phyloP scores from a whole-genome alignment of 116 monocot species.

The Cymodocea nodosa region DNA sequence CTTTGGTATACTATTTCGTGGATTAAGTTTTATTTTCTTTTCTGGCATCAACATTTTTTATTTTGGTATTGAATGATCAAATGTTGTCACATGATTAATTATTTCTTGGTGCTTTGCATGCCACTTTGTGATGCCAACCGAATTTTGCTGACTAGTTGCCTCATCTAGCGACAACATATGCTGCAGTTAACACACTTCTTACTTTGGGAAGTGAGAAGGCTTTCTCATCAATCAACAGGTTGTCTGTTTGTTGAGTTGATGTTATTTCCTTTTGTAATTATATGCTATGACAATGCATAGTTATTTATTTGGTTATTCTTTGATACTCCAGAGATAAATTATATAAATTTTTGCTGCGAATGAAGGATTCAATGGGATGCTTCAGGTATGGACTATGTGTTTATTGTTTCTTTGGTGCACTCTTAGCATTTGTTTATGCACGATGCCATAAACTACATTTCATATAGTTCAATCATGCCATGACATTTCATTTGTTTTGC shows the following conservation, averaged over 20 bases:
- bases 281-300: not conserved
- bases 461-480: too few relatives aligned
- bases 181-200: constrained; percentile 78
- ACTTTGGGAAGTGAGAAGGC: constrained; percentile 70
- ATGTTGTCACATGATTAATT: not conserved
- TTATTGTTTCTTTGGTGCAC: too few relatives aligned
- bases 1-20: too few relatives aligned
- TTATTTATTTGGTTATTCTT: constrained; percentile 5
- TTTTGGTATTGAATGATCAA: too few relatives aligned
- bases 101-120: too few relatives aligned
- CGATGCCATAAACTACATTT: too few relatives aligned
- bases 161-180: constrained; percentile 98
- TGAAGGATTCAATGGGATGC: constrained; percentile 81
- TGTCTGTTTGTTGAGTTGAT: constrained; percentile 1
- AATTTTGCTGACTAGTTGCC: constrained; percentile 40
- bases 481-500: too few relatives aligned
- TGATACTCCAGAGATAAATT: constrained; percentile 35
- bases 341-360: constrained; percentile 49
- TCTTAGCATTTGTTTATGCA: not conserved
- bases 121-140: too few relatives aligned
- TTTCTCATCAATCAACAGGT: constrained; percentile 88
- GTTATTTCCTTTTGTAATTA: constrained; percentile 2
- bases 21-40: too few relatives aligned
- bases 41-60: too few relatives aligned
- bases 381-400: constrained; percentile 40